phyloP scores from a whole-genome alignment of 2,329 filamentous ascomycete species.

The Venturia nashicola region DNA sequence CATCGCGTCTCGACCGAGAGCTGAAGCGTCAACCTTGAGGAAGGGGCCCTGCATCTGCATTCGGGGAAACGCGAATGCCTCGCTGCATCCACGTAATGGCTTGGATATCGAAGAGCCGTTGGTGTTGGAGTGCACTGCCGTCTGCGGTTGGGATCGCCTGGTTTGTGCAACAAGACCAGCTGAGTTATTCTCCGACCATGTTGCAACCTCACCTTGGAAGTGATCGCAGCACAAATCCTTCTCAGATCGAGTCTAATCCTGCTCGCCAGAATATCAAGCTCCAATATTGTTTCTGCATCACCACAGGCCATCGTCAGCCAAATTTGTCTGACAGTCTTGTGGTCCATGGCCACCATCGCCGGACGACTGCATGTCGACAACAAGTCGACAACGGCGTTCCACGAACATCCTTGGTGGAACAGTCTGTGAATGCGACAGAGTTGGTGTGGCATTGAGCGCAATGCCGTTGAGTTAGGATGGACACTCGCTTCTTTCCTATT shows the following conservation, averaged over 20 bases:
- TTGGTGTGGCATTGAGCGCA: neutral
- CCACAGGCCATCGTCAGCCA: neutral
- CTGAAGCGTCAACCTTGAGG: neutral
- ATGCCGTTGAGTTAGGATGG: neutral
- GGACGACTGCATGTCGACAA: neutral
- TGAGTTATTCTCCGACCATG: neutral
- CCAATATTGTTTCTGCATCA: constrained; percentile 2
- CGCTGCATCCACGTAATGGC: neutral
- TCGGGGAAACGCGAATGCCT: neutral
- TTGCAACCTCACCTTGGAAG: constrained; percentile 1
- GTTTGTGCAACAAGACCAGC: neutral
- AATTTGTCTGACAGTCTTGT: neutral
- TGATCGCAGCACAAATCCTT: neutral
- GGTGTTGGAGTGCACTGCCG: neutral
- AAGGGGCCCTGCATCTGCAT: neutral
- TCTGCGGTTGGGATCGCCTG: neutral
- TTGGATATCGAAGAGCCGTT: neutral
- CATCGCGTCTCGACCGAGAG: neutral
- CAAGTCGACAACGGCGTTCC: neutral
- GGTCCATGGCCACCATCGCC: neutral
- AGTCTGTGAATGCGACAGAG: neutral
- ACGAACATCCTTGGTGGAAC: neutral
- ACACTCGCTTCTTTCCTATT: neutral
- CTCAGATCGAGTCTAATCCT: constrained; percentile 2
- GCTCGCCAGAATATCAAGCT: neutral